Percentiles rank a stretch among this genome's conserved stretches.
These are phyloP conservation scores for Backusella parvicylindrica DNA, from an alignment of 192 early-diverging fungal species.

Conservation along the genomic window DNA sequence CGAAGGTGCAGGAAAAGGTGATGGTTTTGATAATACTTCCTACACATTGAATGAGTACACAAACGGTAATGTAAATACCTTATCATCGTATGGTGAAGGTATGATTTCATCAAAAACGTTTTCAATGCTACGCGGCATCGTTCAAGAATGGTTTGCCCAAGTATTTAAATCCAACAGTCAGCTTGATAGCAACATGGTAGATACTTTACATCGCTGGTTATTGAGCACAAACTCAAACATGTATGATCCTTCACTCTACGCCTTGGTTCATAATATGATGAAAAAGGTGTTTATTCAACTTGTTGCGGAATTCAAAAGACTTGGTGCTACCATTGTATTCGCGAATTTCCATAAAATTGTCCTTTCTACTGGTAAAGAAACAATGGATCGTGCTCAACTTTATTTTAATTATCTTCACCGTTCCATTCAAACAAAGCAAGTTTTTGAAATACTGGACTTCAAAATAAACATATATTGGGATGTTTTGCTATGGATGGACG, in stretches of 20 bases:
- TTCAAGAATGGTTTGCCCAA: constrained; percentile 71
- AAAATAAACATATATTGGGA: constrained; percentile 73
- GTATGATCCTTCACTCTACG: constrained; percentile 81
- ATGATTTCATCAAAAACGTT: constrained; percentile 58
- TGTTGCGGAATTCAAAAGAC: constrained; percentile 70
- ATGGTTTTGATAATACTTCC: constrained; percentile 39
- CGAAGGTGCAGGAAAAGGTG: constrained; percentile 52
- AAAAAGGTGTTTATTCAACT: constrained; percentile 85
- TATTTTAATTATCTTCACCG: constrained; percentile 71
- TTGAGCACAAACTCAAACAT: constrained; percentile 68
- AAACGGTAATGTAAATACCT: constrained; percentile 37
- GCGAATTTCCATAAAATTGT: constrained; percentile 82
- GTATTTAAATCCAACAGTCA: constrained; percentile 60
- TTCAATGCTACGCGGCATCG: constrained; percentile 69
- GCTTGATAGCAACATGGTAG: constrained; percentile 55
- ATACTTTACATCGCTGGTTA: constrained; percentile 89
- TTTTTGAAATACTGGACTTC: constrained; percentile 76
- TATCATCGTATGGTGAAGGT: constrained; percentile 38
- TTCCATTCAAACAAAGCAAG: constrained; percentile 63
- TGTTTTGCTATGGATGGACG: constrained; percentile 90
- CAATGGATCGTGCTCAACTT: constrained; percentile 67
- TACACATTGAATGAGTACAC: constrained; percentile 66
- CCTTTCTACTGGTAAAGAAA: constrained; percentile 74
- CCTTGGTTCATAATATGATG: constrained; percentile 85
- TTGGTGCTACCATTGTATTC: constrained; percentile 77